Conservation (phyloP, 2,329 filamentous ascomycete species). For the Ophidiomyces ophidiicola region DNA sequence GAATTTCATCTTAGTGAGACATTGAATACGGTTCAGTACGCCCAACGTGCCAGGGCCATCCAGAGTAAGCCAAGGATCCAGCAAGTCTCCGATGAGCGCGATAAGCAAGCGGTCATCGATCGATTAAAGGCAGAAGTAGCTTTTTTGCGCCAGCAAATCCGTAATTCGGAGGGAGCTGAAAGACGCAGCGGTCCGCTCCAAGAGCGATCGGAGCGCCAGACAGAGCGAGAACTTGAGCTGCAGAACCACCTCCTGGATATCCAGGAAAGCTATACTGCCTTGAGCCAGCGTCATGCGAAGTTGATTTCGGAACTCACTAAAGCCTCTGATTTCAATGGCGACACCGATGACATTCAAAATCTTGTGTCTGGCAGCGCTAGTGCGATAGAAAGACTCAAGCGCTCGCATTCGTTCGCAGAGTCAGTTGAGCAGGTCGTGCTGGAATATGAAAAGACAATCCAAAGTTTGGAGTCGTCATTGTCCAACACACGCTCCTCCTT, state of each 20-base stretch:
- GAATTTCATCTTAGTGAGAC: slow-evolving; percentile 98
- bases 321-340: slow-evolving; percentile 52
- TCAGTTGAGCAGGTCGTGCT: slow-evolving; percentile 92
- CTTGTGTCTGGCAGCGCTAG: slow-evolving; percentile 55
- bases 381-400: slow-evolving; percentile 76
- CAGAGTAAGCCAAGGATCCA: slow-evolving; percentile 97
- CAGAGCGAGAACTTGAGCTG: slow-evolving; percentile 74
- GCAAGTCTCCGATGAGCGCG: slow-evolving; percentile 72
- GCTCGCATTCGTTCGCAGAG: slow-evolving; percentile 90
- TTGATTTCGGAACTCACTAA: slow-evolving; percentile 87
- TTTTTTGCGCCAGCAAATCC: slow-evolving; percentile 87
- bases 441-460: slow-evolving; percentile 98
- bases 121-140: slow-evolving; percentile 85
- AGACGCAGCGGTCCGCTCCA: slow-evolving; percentile 43
- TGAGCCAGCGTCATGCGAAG: slow-evolving; percentile 88
- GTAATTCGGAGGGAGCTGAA: slow-evolving; percentile 60
- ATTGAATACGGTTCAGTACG: slow-evolving; percentile 93
- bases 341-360: slow-evolving; percentile 38
- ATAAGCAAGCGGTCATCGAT: slow-evolving; percentile 89
- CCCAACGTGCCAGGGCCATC: slow-evolving; percentile 86
- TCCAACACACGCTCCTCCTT: slow-evolving; percentile 76
- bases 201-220: slow-evolving; percentile 65
- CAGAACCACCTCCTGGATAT: slow-evolving; percentile 87
- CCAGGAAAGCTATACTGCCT: slow-evolving; percentile 85
- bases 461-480: slow-evolving; percentile 79